Conservation (phyloP, 2,329 filamentous ascomycete species). For the Beauveria brongniartii region DNA sequence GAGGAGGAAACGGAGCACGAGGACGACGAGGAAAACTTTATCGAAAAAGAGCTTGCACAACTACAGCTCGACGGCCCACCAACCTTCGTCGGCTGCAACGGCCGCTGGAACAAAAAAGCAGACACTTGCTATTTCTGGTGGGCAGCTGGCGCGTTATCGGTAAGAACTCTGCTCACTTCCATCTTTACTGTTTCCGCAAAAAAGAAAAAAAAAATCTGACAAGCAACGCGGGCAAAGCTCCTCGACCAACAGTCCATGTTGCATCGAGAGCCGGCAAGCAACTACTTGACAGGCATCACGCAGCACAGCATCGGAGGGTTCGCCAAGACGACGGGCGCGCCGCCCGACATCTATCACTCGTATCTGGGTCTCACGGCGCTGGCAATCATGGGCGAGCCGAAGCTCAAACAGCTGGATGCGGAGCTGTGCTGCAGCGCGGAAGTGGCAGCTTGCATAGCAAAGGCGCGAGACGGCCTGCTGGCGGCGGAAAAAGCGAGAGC, state of each 20-base stretch:
- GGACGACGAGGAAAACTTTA: constrained; percentile 32
- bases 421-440: constrained; percentile 66
- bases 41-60: constrained; percentile 26
- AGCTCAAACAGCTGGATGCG: constrained; percentile 64
- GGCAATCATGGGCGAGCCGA: constrained; percentile 61
- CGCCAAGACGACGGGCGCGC: constrained; percentile 59
- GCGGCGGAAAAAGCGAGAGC: constrained; percentile 10
- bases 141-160: constrained; percentile 59
- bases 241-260: constrained; percentile 51
- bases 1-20: constrained; percentile 36
- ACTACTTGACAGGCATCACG: constrained; percentile 75
- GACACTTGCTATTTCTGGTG: constrained; percentile 98
- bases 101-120: constrained; percentile 79
- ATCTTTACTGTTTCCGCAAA: no score
- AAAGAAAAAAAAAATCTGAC: background rate
- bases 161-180: constrained; percentile 18
- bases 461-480: constrained; percentile 34
- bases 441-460: constrained; percentile 41
- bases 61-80: constrained; percentile 24
- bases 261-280: constrained; percentile 52
- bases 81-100: constrained; percentile 71
- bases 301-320: constrained; percentile 83
- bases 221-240: constrained; percentile 34
- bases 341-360: constrained; percentile 77
- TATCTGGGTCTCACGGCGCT: constrained; percentile 81